A percentile compares a stretch with the other conserved stretches of the same genome.
Evolutionary conservation across 1,284 basidiomycete genomes (phyloP).

Genomic region (Puccinia horiana): DNA sequence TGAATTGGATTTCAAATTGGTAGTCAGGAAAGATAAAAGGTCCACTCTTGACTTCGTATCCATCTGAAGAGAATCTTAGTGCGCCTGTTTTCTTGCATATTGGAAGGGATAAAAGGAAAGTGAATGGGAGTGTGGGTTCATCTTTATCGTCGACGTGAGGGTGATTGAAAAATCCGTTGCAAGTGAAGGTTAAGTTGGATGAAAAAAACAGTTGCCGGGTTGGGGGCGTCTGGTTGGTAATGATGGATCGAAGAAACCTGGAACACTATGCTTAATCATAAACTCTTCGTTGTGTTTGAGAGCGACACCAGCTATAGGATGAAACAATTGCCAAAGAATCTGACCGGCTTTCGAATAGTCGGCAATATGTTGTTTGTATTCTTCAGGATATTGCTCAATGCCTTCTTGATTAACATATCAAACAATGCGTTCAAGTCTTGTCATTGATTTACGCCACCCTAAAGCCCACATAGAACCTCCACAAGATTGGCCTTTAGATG

Average conservation of each 20-base stretch:
- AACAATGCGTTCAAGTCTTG: too few relatives aligned
- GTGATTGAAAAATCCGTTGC: background rate
- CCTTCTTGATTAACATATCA: too few relatives aligned
- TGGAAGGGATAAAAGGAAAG: background rate
- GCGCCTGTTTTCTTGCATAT: background rate
- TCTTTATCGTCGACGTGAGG: background rate
- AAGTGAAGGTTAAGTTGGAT: background rate
- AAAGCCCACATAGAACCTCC: background rate
- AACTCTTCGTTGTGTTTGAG: background rate
- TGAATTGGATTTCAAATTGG: background rate
- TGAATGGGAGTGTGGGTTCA: background rate
- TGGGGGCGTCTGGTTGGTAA: background rate
- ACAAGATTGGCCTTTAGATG: background rate
- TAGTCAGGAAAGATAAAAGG: background rate
- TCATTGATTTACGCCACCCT: background rate
- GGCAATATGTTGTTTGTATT: too few relatives aligned
- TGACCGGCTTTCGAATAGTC: background rate
- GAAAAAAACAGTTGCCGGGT: background rate
- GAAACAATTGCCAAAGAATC: background rate
- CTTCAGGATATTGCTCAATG: too few relatives aligned
- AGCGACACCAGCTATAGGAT: background rate
- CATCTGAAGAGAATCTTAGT: background rate
- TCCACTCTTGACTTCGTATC: background rate
- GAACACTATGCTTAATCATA: background rate
- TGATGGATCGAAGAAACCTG: background rate